Percentiles rank a stretch among this genome's conserved stretches.
Evolutionary conservation across 2,329 filamentous ascomycete species (phyloP).

Genomic region (Nakataea oryzae): DNA sequence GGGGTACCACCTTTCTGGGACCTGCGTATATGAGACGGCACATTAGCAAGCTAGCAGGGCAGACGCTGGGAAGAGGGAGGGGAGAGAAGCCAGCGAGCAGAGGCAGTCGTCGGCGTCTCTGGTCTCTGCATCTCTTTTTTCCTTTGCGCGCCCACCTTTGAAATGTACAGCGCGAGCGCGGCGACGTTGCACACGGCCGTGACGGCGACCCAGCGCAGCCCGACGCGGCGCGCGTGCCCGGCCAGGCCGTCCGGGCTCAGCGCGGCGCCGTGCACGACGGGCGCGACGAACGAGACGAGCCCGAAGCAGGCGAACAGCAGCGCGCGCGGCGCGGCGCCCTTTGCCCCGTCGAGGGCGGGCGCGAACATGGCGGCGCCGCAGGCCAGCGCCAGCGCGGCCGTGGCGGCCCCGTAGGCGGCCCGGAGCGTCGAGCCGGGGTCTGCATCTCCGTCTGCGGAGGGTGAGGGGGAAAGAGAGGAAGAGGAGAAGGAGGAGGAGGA

Average conservation of each 20-base stretch:
- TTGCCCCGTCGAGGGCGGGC: slow-evolving; percentile 18
- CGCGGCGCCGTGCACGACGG: slow-evolving; percentile 25
- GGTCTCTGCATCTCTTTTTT: too few relatives aligned
- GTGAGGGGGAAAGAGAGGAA: too few relatives aligned
- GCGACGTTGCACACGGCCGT: slow-evolving; percentile 25
- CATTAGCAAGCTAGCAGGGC: too few relatives aligned
- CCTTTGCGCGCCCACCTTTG: slow-evolving; percentile 15
- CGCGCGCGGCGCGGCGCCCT: slow-evolving; percentile 25
- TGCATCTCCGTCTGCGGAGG: too few relatives aligned
- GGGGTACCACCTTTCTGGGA: slow-evolving; percentile 32
- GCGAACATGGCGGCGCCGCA: slow-evolving; percentile 27
- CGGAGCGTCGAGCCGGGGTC: too few relatives aligned
- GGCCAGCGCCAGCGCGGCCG: slow-evolving; percentile 20
- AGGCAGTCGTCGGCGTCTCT: too few relatives aligned
- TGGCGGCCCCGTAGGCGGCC: slow-evolving; percentile 23
- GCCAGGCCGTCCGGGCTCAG: slow-evolving; percentile 15
- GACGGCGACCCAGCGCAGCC: slow-evolving; percentile 25
- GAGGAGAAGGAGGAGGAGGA: slow-evolving; percentile 2
- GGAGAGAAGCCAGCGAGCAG: too few relatives aligned
- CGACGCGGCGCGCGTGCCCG: slow-evolving; percentile 25
- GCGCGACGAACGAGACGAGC: slow-evolving; percentile 24
- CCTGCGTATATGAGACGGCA: slow-evolving; percentile 16
- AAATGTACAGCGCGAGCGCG: slow-evolving; percentile 25
- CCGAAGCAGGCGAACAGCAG: slow-evolving; percentile 29
- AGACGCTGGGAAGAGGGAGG: too few relatives aligned